Conservation (phyloP, 2,329 filamentous ascomycete species). For the Pseudopyrenochaeta lycopersici region DNA sequence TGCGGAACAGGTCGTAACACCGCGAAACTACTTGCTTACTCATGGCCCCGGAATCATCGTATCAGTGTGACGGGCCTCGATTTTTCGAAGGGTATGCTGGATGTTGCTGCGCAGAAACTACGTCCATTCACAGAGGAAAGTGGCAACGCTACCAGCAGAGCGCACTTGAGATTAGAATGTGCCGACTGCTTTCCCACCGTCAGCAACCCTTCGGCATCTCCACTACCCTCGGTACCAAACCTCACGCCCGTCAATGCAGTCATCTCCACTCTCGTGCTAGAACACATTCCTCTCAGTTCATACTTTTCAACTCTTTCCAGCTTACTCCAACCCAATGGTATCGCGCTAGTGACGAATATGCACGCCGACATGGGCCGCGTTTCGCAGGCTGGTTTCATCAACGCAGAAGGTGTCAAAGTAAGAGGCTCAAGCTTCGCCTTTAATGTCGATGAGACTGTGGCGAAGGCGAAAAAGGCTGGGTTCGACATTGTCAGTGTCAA, state of each 20-base stretch:
- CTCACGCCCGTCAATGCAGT: constrained; percentile 53
- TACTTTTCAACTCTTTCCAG: constrained; percentile 60
- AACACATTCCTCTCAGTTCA: constrained; percentile 64
- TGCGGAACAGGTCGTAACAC: constrained; percentile 74
- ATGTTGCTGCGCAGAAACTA: constrained; percentile 57
- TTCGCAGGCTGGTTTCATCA: constrained; percentile 70
- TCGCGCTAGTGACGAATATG: constrained; percentile 73
- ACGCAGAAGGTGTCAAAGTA: constrained; percentile 63
- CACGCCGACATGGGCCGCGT: constrained; percentile 69
- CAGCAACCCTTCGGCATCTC: constrained; percentile 17
- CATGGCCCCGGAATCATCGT: constrained; percentile 28
- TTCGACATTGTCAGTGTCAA: constrained; percentile 37
- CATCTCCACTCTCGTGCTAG: constrained; percentile 70
- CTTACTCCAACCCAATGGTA: constrained; percentile 57
- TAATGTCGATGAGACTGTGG: constrained; percentile 61
- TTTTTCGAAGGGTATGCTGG: constrained; percentile 66
- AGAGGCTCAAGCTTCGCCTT: constrained; percentile 68
- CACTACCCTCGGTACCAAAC: constrained; percentile 27
- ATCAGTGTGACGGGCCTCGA: constrained; percentile 63
- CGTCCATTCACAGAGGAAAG: neutral
- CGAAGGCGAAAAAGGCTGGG: constrained; percentile 52
- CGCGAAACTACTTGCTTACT: constrained; percentile 56
- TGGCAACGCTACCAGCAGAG: neutral
- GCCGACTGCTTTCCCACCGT: constrained; percentile 43
- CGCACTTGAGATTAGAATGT: constrained; percentile 25